Evolutionary conservation across 306 rosid genomes (phyloP), one percentile per base, ranked within the genome.

Genomic region (Cucurbita moschata): DNA sequence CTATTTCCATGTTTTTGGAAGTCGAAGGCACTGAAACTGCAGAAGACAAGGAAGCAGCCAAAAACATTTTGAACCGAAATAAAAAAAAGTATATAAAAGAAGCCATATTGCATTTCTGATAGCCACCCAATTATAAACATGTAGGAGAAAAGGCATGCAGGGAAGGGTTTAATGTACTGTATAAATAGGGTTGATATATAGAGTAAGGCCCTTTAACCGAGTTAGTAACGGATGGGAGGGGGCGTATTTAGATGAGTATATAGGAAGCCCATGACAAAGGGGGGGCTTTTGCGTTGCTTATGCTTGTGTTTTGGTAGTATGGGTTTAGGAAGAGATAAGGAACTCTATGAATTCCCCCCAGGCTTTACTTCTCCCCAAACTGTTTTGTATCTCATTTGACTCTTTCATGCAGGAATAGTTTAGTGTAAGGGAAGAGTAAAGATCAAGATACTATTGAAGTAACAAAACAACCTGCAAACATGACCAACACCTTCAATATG

Each of bases 401-500:
- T 64, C 51, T 64, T 40, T 70, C 60, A 51, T 16, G 42, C 46
- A 30, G 46, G 7, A n/a, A 37, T 35, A 72, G 64, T 35, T 26
- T 35, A 71, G 9, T 51, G 60, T 6, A 54, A 72, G 62, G 39
- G 13, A 55, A 16, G 38, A 54, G 62, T 38, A 40, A 55, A 52
- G 51, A 72, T 13, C 15, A 18, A 7, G 19, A 72, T 72, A 38
- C 5, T 43, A 40, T 19, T 72, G 70, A 51, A 74, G 73, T 52
- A 72, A 59, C 71, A 63, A 60, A 38, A 71, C 68, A 80, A 95
- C 99, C 96, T 91, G 86, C 99, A 95, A 78, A 95, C 99, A 76
- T 95, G 91, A 60, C 99, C 99, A 76, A 95, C 99, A 51, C 99
- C 99, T 81, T 91, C 92, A 77, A 91, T 83, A 77, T 95, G 72